A percentile compares a stretch with the other conserved stretches of the same genome.
phyloP scores from a whole-genome alignment of 1,284 basidiomycete genomes.

The Psilocybe mexicana region DNA sequence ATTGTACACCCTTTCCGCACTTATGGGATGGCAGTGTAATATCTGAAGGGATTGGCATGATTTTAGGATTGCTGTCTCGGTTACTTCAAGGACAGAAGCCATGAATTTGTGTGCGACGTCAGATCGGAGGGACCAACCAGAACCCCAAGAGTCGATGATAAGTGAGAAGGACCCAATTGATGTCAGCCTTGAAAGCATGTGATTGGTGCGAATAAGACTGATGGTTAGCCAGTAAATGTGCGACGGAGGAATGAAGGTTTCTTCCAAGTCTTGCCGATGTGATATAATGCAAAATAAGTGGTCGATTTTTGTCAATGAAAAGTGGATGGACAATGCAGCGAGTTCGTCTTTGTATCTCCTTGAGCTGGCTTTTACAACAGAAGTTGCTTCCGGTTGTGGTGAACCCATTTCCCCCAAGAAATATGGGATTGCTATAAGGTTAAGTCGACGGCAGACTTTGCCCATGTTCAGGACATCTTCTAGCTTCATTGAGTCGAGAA shows the following conservation, averaged over 20 bases:
- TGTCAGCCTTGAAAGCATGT: constrained; percentile 10
- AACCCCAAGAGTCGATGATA: constrained; percentile 12
- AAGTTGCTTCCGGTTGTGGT: constrained; percentile 3
- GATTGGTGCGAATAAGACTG: constrained; percentile 13
- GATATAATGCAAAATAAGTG: constrained; percentile 15
- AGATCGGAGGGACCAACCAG: constrained; percentile 13
- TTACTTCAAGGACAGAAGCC: constrained; percentile 11
- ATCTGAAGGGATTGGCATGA: constrained; percentile 14
- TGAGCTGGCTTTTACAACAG: constrained; percentile 10
- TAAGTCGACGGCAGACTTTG: constrained; percentile 14
- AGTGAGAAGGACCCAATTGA: constrained; percentile 11
- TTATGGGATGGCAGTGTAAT: constrained; percentile 10
- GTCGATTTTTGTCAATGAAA: constrained; percentile 8
- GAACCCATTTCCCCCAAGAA: constrained; percentile 8
- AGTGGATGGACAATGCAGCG: constrained; percentile 13
- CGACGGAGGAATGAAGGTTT: constrained; percentile 2
- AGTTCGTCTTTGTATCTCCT: constrained; percentile 11
- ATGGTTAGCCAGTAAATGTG: constrained; percentile 10
- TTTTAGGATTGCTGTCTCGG: constrained; percentile 6
- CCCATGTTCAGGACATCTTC: constrained; percentile 9
- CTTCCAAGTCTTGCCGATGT: constrained; percentile 6
- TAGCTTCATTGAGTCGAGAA: constrained; percentile 4
- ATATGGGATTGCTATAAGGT: constrained; percentile 11
- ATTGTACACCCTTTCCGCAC: constrained; percentile 9
- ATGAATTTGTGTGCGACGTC: constrained; percentile 11